phyloP scores from a whole-genome alignment of 2,329 filamentous ascomycete genomes.

The Mycocentrospora acerina region DNA sequence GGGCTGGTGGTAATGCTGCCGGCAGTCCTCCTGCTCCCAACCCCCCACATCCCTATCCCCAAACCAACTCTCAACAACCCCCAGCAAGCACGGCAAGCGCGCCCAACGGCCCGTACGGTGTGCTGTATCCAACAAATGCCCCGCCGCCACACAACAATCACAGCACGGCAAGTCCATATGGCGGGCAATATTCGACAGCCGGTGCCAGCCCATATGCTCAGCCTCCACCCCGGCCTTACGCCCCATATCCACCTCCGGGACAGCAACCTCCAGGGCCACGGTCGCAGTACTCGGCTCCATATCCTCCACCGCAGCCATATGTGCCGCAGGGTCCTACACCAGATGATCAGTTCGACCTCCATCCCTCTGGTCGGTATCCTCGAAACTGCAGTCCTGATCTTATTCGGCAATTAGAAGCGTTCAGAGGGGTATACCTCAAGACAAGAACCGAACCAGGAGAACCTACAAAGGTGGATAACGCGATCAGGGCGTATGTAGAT shows the following conservation, averaged over 20 bases:
- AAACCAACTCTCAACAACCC: conserved; percentile 26
- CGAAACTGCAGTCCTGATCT: conserved; percentile 27
- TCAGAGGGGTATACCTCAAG: conserved; percentile 33
- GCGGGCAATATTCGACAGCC: conserved; percentile 31
- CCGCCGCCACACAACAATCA: conserved; percentile 26
- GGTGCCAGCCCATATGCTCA: conserved; percentile 32
- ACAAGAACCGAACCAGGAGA: conserved; percentile 24
- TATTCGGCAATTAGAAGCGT: conserved; percentile 38
- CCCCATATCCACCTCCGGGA: conserved; percentile 26
- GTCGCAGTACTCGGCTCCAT: conserved; percentile 4
- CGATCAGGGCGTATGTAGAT: conserved; percentile 34
- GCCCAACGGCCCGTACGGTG: conserved; percentile 36
- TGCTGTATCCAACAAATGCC: conserved; percentile 35
- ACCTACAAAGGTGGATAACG: conserved; percentile 35
- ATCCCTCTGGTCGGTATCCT: conserved; percentile 33
- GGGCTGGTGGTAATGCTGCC: conserved; percentile 34
- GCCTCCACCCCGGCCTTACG: conserved; percentile 27
- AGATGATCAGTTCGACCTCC: conserved; percentile 6
- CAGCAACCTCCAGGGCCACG: conserved; percentile 18
- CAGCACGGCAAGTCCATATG: conserved; percentile 26
- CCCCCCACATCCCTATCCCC: conserved; percentile 35
- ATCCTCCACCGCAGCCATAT: conserved; percentile 7
- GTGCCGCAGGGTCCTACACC: conserved; percentile 7
- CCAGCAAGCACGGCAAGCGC: conserved; percentile 20
- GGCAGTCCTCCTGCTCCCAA: conserved; percentile 27